These are phyloP conservation scores for Blastobotrys elegans DNA, from an alignment of 1,139 yeast genomes.

Conservation along the genomic window DNA sequence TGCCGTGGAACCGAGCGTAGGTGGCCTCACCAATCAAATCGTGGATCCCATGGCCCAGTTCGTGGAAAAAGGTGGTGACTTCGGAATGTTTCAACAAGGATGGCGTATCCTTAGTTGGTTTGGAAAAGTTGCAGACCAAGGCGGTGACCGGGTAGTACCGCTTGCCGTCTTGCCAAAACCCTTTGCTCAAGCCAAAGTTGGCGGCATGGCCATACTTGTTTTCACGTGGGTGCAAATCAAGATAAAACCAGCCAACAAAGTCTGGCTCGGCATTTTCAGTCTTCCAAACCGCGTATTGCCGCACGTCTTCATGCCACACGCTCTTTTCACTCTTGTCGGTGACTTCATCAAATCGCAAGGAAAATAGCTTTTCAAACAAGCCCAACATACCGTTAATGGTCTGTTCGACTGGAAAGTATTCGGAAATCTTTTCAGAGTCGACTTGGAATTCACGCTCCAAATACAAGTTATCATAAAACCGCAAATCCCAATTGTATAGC, in stretches of 20 bases:
- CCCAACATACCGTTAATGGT: slow-evolving; percentile 65
- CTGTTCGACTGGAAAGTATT: slow-evolving; percentile 69
- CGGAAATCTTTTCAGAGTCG: slow-evolving; percentile 65
- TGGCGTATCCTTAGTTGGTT: slow-evolving; percentile 66
- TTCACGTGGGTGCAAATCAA: slow-evolving; percentile 79
- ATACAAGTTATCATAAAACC: slow-evolving; percentile 58
- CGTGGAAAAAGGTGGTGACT: slow-evolving; percentile 83
- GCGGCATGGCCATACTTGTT: slow-evolving; percentile 90
- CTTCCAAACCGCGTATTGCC: slow-evolving; percentile 70
- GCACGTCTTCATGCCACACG: slow-evolving; percentile 77
- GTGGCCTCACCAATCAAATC: slow-evolving; percentile 63
- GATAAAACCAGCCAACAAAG: slow-evolving; percentile 73
- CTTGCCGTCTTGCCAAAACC: slow-evolving; percentile 46
- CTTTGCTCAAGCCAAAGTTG: slow-evolving; percentile 65
- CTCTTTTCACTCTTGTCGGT: slow-evolving; percentile 31
- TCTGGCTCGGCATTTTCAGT: slow-evolving; percentile 46
- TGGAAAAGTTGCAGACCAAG: slow-evolving; percentile 79
- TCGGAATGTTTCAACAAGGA: slow-evolving; percentile 73
- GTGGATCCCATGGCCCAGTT: slow-evolving; percentile 86
- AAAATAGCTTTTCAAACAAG: slow-evolving; percentile 64
- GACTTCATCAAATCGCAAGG: slow-evolving; percentile 57
- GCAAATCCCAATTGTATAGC: slow-evolving; percentile 70
- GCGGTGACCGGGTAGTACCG: slow-evolving; percentile 67
- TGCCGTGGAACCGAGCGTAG: slow-evolving; percentile 68
- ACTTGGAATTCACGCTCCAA: slow-evolving; percentile 66